Evolutionary conservation across 2,329 filamentous ascomycete genomes (phyloP).

Genomic region (Diaporthe humulicola): DNA sequence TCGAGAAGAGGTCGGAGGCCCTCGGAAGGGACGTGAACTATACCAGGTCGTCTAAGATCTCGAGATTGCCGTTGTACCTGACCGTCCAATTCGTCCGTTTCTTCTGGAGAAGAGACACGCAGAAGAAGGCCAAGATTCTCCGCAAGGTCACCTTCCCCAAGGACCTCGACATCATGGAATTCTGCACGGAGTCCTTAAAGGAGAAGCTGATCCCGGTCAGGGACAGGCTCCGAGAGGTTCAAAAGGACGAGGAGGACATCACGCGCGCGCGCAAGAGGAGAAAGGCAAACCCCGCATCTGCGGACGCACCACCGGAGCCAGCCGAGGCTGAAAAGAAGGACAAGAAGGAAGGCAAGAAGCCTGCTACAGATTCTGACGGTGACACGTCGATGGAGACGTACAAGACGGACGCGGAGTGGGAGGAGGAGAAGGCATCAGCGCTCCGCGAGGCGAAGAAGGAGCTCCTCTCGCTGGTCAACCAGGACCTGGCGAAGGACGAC

Average conservation of each 20-base stretch:
- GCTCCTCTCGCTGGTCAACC: slow-evolving; percentile 81
- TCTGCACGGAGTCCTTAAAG: slow-evolving; percentile 91
- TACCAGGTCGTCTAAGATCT: slow-evolving; percentile 91
- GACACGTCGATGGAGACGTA: slow-evolving; percentile 84
- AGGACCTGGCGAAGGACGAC: slow-evolving; percentile 80
- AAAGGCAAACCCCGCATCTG: slow-evolving; percentile 68
- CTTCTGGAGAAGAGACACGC: slow-evolving; percentile 95
- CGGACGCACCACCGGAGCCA: slow-evolving; percentile 26
- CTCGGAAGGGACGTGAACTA: slow-evolving; percentile 85
- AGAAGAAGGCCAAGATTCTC: slow-evolving; percentile 99
- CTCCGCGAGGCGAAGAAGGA: slow-evolving; percentile 90
- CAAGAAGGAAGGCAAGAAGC: slow-evolving; percentile 55
- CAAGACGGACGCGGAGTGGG: slow-evolving; percentile 95
- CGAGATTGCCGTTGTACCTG: slow-evolving; percentile 92
- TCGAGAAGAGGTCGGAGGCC: slow-evolving; percentile 88
- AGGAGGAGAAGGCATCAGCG: slow-evolving; percentile 83
- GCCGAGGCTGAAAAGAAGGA: slow-evolving; percentile 62
- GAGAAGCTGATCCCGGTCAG: slow-evolving; percentile 89
- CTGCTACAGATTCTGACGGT: slow-evolving; percentile 64
- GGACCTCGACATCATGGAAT: slow-evolving; percentile 93
- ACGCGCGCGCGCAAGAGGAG: slow-evolving; percentile 93
- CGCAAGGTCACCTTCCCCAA: slow-evolving; percentile 97
- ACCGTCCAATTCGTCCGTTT: slow-evolving; percentile 98
- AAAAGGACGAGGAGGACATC: slow-evolving; percentile 94
- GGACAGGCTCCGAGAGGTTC: slow-evolving; percentile 94